Conservation (phyloP, 1,139 yeast species). For the Yamadazyma triangularis region DNA sequence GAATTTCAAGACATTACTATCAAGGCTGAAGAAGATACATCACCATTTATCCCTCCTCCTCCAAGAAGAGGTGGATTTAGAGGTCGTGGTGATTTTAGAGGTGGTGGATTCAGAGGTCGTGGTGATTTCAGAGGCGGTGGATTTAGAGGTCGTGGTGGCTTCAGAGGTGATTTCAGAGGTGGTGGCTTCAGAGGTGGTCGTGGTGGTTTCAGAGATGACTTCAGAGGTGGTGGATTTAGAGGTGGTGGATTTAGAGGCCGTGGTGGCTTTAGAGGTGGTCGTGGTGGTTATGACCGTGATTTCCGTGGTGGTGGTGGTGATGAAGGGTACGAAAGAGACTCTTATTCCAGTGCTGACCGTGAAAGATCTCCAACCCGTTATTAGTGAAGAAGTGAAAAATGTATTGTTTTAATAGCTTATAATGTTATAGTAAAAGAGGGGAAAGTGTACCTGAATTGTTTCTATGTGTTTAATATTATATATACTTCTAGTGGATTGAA, state of each 20-base stretch:
- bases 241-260: constrained; percentile 38
- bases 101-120: constrained; percentile 24
- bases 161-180: constrained; percentile 35
- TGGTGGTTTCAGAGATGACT: constrained; percentile 29
- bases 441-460: too few species aligned
- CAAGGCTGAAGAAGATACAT: constrained; percentile 73
- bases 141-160: constrained; percentile 35
- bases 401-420: too few species aligned
- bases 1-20: constrained; percentile 67
- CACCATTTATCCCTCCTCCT: constrained; percentile 69
- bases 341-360: constrained; percentile 25
- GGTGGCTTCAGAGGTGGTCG: constrained; percentile 31
- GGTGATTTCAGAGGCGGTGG: constrained; percentile 23
- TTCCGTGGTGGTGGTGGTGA: constrained; percentile 30
- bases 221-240: constrained; percentile 37
- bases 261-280: constrained; percentile 37
- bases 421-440: too few species aligned
- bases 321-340: constrained; percentile 23
- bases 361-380: constrained; percentile 49
- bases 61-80: constrained; percentile 48
- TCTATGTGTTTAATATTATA: too few species aligned
- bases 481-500: too few species aligned
- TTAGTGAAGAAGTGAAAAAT: too few species aligned
- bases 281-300: constrained; percentile 32
- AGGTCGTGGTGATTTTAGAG: constrained; percentile 36